Evolutionary conservation across 257 asterid genomes (phyloP), one percentile per base, ranked within the genome.

Genomic region (Knoxia roxburghii): DNA sequence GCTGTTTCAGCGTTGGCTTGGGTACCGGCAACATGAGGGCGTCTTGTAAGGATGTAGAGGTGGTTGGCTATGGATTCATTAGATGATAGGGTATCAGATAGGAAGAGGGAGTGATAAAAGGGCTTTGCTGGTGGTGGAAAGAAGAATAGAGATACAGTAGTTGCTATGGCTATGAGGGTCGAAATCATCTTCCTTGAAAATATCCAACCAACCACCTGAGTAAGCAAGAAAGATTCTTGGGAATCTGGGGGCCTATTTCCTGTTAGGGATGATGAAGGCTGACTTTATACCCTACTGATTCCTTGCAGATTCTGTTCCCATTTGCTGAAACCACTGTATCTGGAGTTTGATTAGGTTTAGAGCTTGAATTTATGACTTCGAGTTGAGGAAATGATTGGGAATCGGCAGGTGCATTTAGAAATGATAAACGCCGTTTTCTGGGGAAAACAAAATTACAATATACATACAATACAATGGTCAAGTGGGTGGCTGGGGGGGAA

Each of bases 1-100:
- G 96, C 95, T 24, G 95, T 95, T 53, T 79, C 88, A 9, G 86
- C 85, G 79, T 91, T 91, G 71, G 98, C 95, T 52, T 82, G 63
- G 37, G 94, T 76, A 55, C 96, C 96, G 56, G 96, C 91, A 59
- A 84, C 78, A 72, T 91, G 98, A 33, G 98, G 96, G 66, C 90
- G 86, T 27, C 75, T 82, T 7, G 96, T 89, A 61, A 91, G 83
- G 54, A 41, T 65, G 68, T 74, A 80, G 9, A 91, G 95, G 64
- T 89, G 91, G 77, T 77, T 70, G 55, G 91, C 83, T 79, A 89
- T 78, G 52, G 98, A 82, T 41, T 79, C 73, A 24, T 89, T 89
- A 76, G 74, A 59, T 40, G 87, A 79, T 15, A 64, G 40, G 20
- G 88, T 73, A 29, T 75, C 63, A 46, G 97, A 83, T 37, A 84